A percentile compares a stretch with the other conserved stretches of the same genome.
These are phyloP conservation scores for Neurospora sp. DNA, from an alignment of 2,329 filamentous ascomycete species.

Conservation along the genomic window DNA sequence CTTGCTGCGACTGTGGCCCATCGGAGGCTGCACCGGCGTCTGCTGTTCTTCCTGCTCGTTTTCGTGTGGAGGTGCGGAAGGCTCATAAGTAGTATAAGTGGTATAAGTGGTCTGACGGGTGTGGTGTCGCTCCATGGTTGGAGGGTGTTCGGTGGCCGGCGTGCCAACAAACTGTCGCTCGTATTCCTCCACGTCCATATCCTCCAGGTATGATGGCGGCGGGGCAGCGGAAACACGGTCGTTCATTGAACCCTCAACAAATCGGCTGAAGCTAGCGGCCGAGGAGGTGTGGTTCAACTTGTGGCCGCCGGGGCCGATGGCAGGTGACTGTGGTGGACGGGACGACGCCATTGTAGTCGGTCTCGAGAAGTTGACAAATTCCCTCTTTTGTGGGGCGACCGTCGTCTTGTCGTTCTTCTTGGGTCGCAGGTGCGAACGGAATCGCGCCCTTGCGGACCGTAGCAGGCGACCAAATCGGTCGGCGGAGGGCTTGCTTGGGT, in stretches of 20 bases:
- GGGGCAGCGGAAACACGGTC: conserved; percentile 65
- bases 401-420: background rate
- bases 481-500: background rate
- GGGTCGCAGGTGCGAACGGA: background rate
- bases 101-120: background rate
- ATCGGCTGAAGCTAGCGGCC: conserved; percentile 32
- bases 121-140: background rate
- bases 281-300: conserved; percentile 4
- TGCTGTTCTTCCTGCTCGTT: conserved; percentile 3
- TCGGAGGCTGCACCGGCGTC: conserved; percentile 9
- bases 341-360: conserved; percentile 1
- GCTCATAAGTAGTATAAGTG: background rate
- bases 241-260: conserved; percentile 80
- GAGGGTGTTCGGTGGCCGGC: background rate
- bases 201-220: conserved; percentile 54
- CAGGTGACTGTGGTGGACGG: background rate
- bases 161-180: conserved; percentile 16
- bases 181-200: conserved; percentile 21
- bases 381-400: background rate
- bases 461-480: background rate
- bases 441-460: background rate
- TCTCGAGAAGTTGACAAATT: background rate
- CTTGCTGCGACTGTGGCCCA: conserved; percentile 8
- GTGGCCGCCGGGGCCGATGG: background rate
- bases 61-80: background rate